These are phyloP conservation scores for Magnaporthiopsis rhizophila DNA, from an alignment of 2,329 filamentous ascomycete species.

Conservation along the genomic window DNA sequence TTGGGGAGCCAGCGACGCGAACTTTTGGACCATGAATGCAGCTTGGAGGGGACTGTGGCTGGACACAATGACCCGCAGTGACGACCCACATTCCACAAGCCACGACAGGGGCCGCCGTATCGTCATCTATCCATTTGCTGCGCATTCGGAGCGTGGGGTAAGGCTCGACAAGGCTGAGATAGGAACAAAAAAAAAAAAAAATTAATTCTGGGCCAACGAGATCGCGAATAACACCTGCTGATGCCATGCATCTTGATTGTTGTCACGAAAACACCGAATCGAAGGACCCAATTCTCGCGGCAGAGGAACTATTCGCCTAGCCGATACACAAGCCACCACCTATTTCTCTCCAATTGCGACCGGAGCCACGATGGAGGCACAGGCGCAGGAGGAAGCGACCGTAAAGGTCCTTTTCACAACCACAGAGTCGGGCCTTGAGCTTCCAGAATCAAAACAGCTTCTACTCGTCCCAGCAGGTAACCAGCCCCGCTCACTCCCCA, in stretches of 20 bases:
- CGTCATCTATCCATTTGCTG: constrained; percentile 1
- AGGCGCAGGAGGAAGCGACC: constrained; percentile 33
- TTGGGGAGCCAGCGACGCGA: neutral
- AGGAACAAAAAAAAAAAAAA: constrained; percentile 13
- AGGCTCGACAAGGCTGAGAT: constrained; percentile 11
- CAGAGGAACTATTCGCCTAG: neutral
- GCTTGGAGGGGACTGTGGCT: neutral
- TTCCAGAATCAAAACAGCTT: constrained; percentile 54
- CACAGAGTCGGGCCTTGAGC: constrained; percentile 50
- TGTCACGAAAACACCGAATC: neutral
- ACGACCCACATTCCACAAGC: neutral
- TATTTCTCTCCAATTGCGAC: too few relatives aligned
- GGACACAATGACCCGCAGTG: neutral
- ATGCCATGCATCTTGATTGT: neutral
- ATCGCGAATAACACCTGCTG: neutral
- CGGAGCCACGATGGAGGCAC: constrained; percentile 20
- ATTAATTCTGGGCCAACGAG: constrained; percentile 4
- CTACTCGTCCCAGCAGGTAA: constrained; percentile 54
- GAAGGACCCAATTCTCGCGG: neutral
- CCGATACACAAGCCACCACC: too few relatives aligned
- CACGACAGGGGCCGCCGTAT: neutral
- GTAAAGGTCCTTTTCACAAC: constrained; percentile 63
- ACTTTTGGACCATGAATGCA: neutral
- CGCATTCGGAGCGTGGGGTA: constrained; percentile 9
- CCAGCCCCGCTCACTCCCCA: constrained; percentile 10